Conservation (phyloP, 2,329 filamentous ascomycete species). For the Fusarium pseudocircinatum region DNA sequence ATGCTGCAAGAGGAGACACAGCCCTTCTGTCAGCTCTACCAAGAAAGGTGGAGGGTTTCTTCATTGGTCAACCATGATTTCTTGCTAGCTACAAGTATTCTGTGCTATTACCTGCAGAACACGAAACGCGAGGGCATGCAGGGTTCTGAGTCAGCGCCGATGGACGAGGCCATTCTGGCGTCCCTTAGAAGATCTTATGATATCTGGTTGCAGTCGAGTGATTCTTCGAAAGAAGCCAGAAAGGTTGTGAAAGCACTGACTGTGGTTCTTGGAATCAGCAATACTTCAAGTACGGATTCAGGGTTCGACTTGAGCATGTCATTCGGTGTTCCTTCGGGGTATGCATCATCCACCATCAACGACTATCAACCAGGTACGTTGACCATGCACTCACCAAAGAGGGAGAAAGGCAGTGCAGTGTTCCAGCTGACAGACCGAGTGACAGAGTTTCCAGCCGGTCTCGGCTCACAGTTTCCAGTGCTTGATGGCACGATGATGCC, state of each 20-base stretch:
- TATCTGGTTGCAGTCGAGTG: slow-evolving; percentile 1
- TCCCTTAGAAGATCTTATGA: neutral
- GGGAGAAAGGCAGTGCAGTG: too few species aligned
- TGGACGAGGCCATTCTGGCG: neutral
- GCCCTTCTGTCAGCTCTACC: slow-evolving; percentile 8
- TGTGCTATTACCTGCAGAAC: neutral
- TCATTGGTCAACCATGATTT: slow-evolving; percentile 8
- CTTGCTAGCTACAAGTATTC: neutral
- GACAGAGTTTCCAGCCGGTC: neutral
- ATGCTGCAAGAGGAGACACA: slow-evolving; percentile 7
- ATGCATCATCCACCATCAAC: neutral
- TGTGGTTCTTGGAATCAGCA: neutral
- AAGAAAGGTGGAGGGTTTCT: slow-evolving; percentile 11
- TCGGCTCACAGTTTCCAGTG: neutral
- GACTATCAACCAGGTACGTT: neutral
- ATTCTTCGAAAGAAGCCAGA: neutral
- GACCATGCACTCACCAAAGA: neutral
- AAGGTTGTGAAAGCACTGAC: neutral
- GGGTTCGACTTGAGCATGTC: neutral
- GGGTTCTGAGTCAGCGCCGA: neutral
- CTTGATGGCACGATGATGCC: neutral
- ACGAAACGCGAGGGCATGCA: neutral
- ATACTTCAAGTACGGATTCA: neutral
- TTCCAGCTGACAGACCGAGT: neutral
- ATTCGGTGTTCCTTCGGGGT: fast-evolving